These are phyloP conservation scores for Epichloe hybrida DNA, from an alignment of 2,329 filamentous ascomycete genomes.

Conservation along the genomic window DNA sequence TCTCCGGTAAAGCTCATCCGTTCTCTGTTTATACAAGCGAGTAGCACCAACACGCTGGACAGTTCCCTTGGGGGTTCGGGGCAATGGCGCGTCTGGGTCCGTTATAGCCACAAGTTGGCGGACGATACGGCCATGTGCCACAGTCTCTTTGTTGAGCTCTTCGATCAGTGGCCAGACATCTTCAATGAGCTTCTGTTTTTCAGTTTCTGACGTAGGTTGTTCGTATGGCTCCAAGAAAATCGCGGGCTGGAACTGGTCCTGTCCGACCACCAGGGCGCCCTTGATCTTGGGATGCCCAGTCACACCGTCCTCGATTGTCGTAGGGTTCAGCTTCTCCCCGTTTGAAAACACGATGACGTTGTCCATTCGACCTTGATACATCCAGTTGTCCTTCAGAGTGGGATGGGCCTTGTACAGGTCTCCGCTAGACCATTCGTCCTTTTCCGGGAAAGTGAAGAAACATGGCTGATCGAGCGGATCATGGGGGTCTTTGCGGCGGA, in stretches of 20 bases:
- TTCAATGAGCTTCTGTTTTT: conserved; percentile 21
- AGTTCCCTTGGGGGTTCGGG: conserved; percentile 31
- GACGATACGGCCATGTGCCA: conserved; percentile 32
- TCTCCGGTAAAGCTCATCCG: conserved; percentile 26
- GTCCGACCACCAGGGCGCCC: conserved; percentile 26
- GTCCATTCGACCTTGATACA: conserved; percentile 23
- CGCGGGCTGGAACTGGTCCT: conserved; percentile 30
- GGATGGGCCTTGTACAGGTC: conserved; percentile 25
- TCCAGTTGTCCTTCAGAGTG: conserved; percentile 18
- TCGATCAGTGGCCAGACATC: conserved; percentile 30
- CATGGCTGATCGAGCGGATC: conserved; percentile 20
- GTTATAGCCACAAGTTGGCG: conserved; percentile 26
- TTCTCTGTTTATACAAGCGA: conserved; percentile 28
- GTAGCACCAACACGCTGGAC: conserved; percentile 27
- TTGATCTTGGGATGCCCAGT: conserved; percentile 15
- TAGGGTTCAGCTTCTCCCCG: conserved; percentile 29
- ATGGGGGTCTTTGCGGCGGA: conserved; percentile 22
- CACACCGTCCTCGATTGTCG: conserved; percentile 21
- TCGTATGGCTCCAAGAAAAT: conserved; percentile 31
- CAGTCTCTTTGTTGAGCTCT: conserved; percentile 27
- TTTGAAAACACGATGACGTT: conserved; percentile 28
- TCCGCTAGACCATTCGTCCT: conserved; percentile 22
- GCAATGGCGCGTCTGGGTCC: conserved; percentile 27
- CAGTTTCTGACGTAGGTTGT: conserved; percentile 14
- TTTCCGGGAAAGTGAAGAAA: conserved; percentile 24